Base-by-base conservation (phyloP, 805 yeast species). In the Candida taoyuanica region DNA sequence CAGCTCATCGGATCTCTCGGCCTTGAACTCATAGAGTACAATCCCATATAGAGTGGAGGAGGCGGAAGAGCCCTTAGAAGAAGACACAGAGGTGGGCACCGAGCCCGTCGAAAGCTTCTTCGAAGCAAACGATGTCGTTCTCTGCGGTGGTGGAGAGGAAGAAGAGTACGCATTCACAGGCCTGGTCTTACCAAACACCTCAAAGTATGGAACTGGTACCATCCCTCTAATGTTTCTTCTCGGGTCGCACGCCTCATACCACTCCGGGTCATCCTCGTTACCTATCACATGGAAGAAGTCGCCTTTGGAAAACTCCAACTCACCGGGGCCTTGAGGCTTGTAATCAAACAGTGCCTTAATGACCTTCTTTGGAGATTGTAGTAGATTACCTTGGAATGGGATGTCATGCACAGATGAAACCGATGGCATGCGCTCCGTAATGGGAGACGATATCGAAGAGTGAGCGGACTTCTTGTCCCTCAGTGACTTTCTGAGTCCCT, bases 201-300 rank as follows among this genome's bases (percentile, higher is more conserved):
- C 95, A 61, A 91, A 93, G 59, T 81, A 81, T 9, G 79, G 66
- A 29, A 78, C 78, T 5, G 98, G 98, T 1, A 93, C 98, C 74
- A 85, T 75, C 1, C 98, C 98, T 35, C 75, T 71, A 19, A 73
- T 64, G 50, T 81, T 76, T 24, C 84, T 77, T 33, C 83, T 74
- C 12, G 98, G 97, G 58, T 91, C 88, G 36, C 80, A 77, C 2
- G 95, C 97, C 53, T 86, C 88, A 53, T 78, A 86, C 89, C 95
- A 88, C 29, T 69, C 74, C 11, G 61, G 52, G 48, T 78, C 81
- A 39, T 74, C 68, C 38, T 74, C 75, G 39, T 76, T 73, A 17
- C 77, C 76, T 28, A 72, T 68, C 3, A 93, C 94, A 55, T 86
- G 87, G 63, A 89, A 86, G 56, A 88, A 89, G 55, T 91, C 97